Conservation (phyloP, 139 green algal genomes). For the Chlorella sorokiniana region DNA sequence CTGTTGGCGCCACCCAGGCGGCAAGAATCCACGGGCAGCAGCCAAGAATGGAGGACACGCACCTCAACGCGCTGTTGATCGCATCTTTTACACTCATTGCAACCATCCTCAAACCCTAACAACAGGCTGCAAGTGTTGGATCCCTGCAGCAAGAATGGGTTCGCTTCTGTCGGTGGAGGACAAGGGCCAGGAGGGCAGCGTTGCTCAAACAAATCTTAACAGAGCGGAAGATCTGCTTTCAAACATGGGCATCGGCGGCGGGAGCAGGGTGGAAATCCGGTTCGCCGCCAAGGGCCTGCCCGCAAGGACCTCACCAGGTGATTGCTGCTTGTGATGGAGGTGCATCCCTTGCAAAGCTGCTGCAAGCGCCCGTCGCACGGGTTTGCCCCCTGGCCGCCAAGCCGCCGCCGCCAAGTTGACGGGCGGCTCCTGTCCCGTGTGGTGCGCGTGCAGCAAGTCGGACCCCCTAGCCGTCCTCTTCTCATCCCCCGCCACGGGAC, state of each 20-base stretch:
- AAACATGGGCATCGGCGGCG: not conserved
- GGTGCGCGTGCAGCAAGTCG: not conserved
- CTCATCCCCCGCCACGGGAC: not conserved
- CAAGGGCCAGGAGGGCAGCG: not conserved
- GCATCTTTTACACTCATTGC: no score
- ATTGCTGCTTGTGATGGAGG: not conserved
- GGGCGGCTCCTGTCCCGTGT: not conserved
- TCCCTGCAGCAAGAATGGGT: not conserved
- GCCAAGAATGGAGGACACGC: no score
- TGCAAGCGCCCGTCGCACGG: not conserved
- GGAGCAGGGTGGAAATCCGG: not conserved
- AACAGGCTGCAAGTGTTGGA: no score
- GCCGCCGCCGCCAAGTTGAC: not conserved
- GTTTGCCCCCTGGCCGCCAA: not conserved
- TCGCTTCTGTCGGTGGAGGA: not conserved
- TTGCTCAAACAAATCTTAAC: not conserved
- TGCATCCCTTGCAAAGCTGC: not conserved
- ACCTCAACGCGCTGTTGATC: no score
- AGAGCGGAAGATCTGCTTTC: not conserved
- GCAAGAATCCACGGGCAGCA: no score
- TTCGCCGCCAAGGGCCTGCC: not conserved
- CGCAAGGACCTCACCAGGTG: slow-evolving; percentile 9
- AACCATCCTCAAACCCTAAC: no score
- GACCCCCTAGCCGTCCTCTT: slow-evolving; percentile 5
- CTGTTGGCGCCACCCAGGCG: no score